Evolutionary conservation across 140 eudicot species (phyloP), one percentile per base, ranked within the genome.

Genomic region (Erigeron philadelphicus): DNA sequence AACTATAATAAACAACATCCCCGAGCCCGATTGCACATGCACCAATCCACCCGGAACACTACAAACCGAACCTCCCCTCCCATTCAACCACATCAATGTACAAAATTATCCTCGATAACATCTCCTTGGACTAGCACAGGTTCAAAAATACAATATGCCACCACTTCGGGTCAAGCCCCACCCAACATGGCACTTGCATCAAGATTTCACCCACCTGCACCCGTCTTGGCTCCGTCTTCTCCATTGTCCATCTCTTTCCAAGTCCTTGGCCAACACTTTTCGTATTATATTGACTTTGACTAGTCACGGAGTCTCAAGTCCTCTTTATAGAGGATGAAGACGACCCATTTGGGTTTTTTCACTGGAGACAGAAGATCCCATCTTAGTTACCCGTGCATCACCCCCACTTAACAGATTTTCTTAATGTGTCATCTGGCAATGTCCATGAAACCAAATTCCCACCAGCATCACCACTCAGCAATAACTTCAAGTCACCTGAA

Each of bases 381-480:
- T 64, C 76, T 61, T 57, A 59, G 16, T 68, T 42, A 21, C 78
- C 63, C 53, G 47, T 48, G 46, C 25, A 1, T 92, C 79, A 88
- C 91, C 91, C 95, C 81, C 84, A 68, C 57, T 82, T 88, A 40
- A 85, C 47, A 15, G 86, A 80, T 73, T 76, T 70, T 63, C 85
- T 80, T 73, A 87, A 83, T 66, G 70, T 70, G 50, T 89, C 96
- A 42, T 85, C 95, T 5, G 85, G 87, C 67, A 89, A 73, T 4
- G 90, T 83, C 98, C 98, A 93, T 35, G 98, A 87, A 67, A 93
- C 43, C 83, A 93, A 74, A 80, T 83, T 88, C 44, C 98, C 98
- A 31, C 75, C 84, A 19, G 90, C 83, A 78, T 93, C 98, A 69
- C 96, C 98, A 83, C 89, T 93, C 78, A 89, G 70, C 73, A 93